Percentiles rank a stretch among this genome's conserved stretches.
Conservation (phyloP, 768 basidiomycete species). For the Dentipellis sp. region DNA sequence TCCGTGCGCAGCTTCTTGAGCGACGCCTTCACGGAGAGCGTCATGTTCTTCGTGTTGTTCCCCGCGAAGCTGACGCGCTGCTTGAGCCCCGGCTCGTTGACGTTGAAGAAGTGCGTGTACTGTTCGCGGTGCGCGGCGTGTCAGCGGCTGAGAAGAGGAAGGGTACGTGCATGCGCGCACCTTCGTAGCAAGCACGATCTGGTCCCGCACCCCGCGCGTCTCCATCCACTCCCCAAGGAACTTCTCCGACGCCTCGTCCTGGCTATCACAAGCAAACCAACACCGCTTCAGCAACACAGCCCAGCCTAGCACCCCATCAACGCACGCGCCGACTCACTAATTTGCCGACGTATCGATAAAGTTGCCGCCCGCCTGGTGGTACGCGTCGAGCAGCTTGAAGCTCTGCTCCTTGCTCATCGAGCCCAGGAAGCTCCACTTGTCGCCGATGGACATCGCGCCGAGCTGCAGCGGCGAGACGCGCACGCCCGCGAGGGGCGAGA, state of each 20-base stretch:
- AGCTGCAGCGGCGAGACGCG: slow-evolving; percentile 20
- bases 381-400: slow-evolving; percentile 30
- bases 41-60: slow-evolving; percentile 34
- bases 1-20: too few species aligned
- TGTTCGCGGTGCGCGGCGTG: too few species aligned
- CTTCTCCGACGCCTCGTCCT: slow-evolving; percentile 19
- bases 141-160: background rate
- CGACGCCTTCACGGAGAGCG: slow-evolving; percentile 29
- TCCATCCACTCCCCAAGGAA: slow-evolving; percentile 33
- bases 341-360: background rate
- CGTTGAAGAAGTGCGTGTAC: slow-evolving; percentile 12
- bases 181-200: slow-evolving; percentile 22
- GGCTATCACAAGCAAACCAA: slow-evolving; percentile 4
- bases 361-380: slow-evolving; percentile 18
- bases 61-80: slow-evolving; percentile 27
- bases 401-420: slow-evolving; percentile 24
- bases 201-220: slow-evolving; percentile 23
- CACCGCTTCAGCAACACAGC: background rate
- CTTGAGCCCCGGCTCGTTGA: slow-evolving; percentile 13
- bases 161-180: slow-evolving; percentile 9
- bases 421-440: slow-evolving; percentile 22
- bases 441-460: slow-evolving; percentile 16
- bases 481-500: slow-evolving; percentile 15
- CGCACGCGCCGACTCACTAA: background rate
- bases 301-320: background rate